Evolutionary conservation across 352 stramenopile species (phyloP).

Genomic region (Phytopythium cucurbitacearum): DNA sequence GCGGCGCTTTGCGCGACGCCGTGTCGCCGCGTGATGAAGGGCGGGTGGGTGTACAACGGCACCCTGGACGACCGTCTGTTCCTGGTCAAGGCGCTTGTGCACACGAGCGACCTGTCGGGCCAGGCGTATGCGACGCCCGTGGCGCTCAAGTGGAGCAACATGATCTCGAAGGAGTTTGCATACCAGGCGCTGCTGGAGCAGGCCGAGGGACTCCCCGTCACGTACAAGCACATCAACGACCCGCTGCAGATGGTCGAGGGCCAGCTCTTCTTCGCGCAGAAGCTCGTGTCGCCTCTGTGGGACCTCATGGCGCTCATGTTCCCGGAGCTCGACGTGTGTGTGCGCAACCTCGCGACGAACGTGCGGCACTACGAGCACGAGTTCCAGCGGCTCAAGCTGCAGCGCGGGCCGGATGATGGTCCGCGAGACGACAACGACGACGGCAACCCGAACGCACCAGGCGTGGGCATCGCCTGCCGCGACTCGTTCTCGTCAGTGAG

Average conservation of each 20-base stretch:
- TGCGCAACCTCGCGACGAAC: constrained; percentile 66
- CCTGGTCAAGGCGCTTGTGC: constrained; percentile 81
- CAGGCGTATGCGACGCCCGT: constrained; percentile 86
- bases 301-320: constrained; percentile 75
- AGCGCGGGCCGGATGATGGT: constrained; percentile 18
- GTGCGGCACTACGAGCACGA: constrained; percentile 83
- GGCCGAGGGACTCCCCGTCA: constrained; percentile 72
- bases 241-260: constrained; percentile 83
- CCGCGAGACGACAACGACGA: constrained; percentile 13
- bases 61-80: constrained; percentile 79
- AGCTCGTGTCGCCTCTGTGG: constrained; percentile 79
- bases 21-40: constrained; percentile 24
- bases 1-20: constrained; percentile 11
- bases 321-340: constrained; percentile 56
- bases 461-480: constrained; percentile 6
- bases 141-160: constrained; percentile 88
- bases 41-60: constrained; percentile 58
- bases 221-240: constrained; percentile 78
- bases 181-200: constrained; percentile 83
- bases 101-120: constrained; percentile 82
- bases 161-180: constrained; percentile 89
- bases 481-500: constrained; percentile 26
- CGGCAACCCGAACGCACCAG: constrained; percentile 4
- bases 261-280: constrained; percentile 83
- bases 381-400: constrained; percentile 56